These are phyloP conservation scores for Umbelopsis vinacea DNA, from an alignment of 192 early-diverging fungal species.

Conservation along the genomic window DNA sequence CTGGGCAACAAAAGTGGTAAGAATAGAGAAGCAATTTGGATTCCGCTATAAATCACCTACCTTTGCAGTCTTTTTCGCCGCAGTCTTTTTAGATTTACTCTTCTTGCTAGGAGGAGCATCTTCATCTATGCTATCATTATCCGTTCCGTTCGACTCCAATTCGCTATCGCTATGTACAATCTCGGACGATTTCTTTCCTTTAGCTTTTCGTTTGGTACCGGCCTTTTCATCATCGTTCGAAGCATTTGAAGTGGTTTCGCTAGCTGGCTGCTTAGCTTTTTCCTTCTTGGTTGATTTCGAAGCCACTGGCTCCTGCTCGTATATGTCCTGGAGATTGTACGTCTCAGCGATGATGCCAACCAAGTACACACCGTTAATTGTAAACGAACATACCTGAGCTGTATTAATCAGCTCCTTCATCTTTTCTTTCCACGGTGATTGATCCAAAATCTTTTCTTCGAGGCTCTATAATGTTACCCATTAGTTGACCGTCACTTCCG, in stretches of 20 bases:
- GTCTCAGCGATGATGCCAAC: neutral
- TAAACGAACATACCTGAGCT: neutral
- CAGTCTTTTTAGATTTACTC: neutral
- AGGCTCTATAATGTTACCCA: neutral
- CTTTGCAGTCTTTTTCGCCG: neutral
- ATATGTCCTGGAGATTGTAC: neutral
- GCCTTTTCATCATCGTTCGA: neutral
- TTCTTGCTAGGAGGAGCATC: neutral
- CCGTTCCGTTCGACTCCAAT: neutral
- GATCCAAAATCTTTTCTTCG: conserved; percentile 17
- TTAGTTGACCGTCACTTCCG: neutral
- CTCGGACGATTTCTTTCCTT: neutral
- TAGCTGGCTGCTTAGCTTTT: neutral
- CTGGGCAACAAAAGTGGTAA: neutral
- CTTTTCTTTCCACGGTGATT: conserved; percentile 4
- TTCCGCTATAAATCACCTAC: neutral
- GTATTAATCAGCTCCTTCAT: conserved; percentile 14
- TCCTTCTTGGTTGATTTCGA: neutral
- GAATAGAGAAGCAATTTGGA: too few species aligned
- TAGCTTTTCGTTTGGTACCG: neutral
- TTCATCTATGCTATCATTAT: neutral
- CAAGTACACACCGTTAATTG: neutral
- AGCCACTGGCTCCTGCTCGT: neutral
- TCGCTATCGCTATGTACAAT: neutral
- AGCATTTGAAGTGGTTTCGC: neutral